Evolutionary conservation across 306 rosid species (phyloP).

Genomic region (Dryas octopetala): DNA sequence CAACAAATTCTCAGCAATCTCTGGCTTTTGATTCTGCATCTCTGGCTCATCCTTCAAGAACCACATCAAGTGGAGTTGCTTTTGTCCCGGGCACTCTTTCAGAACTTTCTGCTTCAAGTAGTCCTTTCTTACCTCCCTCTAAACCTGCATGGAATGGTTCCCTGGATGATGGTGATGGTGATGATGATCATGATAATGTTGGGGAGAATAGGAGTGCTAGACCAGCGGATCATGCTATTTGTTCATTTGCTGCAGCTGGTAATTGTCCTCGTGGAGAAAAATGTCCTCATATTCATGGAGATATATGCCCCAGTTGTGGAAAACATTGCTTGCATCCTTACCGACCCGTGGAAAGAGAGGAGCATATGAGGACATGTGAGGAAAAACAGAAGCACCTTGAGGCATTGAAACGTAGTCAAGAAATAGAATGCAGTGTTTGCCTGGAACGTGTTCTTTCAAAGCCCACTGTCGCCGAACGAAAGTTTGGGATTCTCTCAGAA

Average conservation of each 20-base stretch:
- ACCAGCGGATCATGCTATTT: slow-evolving; percentile 70
- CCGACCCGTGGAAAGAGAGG: slow-evolving; percentile 83
- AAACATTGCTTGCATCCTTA: slow-evolving; percentile 86
- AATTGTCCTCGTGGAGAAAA: slow-evolving; percentile 82
- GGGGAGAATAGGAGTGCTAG: slow-evolving; percentile 40
- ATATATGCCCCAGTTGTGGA: slow-evolving; percentile 83
- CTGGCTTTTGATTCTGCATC: slow-evolving; percentile 43
- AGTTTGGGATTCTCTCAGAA: slow-evolving; percentile 92
- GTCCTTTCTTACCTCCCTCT: slow-evolving; percentile 42
- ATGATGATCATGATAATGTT: slow-evolving; percentile 33
- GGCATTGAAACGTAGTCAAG: slow-evolving; percentile 83
- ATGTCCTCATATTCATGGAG: slow-evolving; percentile 91
- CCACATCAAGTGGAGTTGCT: slow-evolving; percentile 38
- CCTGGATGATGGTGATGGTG: slow-evolving; percentile 42
- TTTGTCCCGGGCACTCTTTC: slow-evolving; percentile 26
- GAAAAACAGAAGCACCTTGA: slow-evolving; percentile 79
- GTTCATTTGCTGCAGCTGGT: slow-evolving; percentile 98
- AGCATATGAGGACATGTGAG: slow-evolving; percentile 69
- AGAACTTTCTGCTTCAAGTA: slow-evolving; percentile 46
- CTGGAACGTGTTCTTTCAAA: slow-evolving; percentile 91
- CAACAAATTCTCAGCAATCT: slow-evolving; percentile 39
- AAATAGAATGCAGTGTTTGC: slow-evolving; percentile 96
- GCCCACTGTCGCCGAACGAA: slow-evolving; percentile 72
- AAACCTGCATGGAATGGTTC: slow-evolving; percentile 50
- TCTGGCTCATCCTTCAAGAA: slow-evolving; percentile 30